Conservation (phyloP, 1,284 basidiomycete genomes). For the Irpex rosettiformis region DNA sequence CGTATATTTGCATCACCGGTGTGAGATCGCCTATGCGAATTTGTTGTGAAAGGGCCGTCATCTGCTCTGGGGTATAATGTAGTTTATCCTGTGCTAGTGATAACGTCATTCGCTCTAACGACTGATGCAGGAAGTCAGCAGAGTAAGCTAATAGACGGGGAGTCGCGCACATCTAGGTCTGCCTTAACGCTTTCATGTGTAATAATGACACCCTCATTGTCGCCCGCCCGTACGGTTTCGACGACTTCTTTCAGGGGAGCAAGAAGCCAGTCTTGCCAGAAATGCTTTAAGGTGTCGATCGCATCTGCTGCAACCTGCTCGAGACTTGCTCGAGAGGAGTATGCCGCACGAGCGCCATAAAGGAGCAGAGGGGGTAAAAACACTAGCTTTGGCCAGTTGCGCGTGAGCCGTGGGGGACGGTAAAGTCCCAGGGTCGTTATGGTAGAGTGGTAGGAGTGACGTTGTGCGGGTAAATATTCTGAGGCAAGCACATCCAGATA, state of each 20-base stretch:
- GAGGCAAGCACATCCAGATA: neutral
- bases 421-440: constrained; percentile 38
- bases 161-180: constrained; percentile 66
- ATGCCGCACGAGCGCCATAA: constrained; percentile 44
- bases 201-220: constrained; percentile 71
- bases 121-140: constrained; percentile 40
- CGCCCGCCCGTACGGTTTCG: constrained; percentile 79
- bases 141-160: neutral
- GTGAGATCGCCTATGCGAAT: constrained; percentile 86
- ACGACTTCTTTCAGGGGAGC: constrained; percentile 84
- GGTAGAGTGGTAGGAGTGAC: constrained; percentile 28
- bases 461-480: constrained; percentile 9
- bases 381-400: constrained; percentile 66
- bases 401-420: constrained; percentile 56
- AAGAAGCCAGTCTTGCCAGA: constrained; percentile 84
- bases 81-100: constrained; percentile 82
- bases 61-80: constrained; percentile 55
- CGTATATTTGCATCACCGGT: constrained; percentile 85
- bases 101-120: constrained; percentile 90
- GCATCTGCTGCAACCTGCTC: constrained; percentile 57
- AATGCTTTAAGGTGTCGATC: constrained; percentile 69
- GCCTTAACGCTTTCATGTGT: constrained; percentile 75
- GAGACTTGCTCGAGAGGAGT: constrained; percentile 49
- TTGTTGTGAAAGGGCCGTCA: constrained; percentile 62
- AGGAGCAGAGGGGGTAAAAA: constrained; percentile 60